Evolutionary conservation across 129 eudicot species (phyloP), one percentile per base, ranked within the genome.

Genomic region (Pseudognaphalium luteoalbum): DNA sequence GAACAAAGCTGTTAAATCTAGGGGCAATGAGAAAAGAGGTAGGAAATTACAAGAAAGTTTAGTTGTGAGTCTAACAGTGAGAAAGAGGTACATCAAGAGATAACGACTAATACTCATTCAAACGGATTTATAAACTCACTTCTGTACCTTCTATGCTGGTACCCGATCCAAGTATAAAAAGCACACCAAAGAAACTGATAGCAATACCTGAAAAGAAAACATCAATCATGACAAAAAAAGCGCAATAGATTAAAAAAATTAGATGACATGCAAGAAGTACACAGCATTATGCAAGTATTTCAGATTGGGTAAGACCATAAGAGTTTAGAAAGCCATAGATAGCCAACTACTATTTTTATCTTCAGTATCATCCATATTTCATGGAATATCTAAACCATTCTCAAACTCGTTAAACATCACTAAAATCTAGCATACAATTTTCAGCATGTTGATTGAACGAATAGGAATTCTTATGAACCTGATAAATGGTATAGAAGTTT

Each of bases 121-220:
- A 16, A 67, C 56, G 77, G 80, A 66, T 66, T 51, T 51, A 74
- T 68, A 17, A 85, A 85, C 86, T 80, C 87, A 75, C 77, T 80
- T 85, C 63, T 77, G 82, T 88, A 89, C 96, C 96, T 89, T 83
- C 81, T 78, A 84, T 73, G 62, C 80, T 83, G 59, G 69, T 70
- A 77, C 81, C 74, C 0, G 85, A 78, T 78, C 73, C 83, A 63
- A 89, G 88, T 32, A 85, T 85, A 82, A 89, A 87, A 54, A 89
- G 82, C 81, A 89, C 81, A 14, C 96, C 96, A 70, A 89, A 89
- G 86, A 89, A 89, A 82, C 96, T 89, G 89, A 85, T 77, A 68
- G 89, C 86, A 78, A 89, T 87, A 80, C 96, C 91, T 89, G 86
- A 69, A 82, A 82, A 66, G 64, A 59, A 81, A 33, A 82, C 41